A percentile compares a stretch with the other conserved stretches of the same genome.
Conservation (phyloP, 2,329 filamentous ascomycete genomes). For the Fusarium siculi region DNA sequence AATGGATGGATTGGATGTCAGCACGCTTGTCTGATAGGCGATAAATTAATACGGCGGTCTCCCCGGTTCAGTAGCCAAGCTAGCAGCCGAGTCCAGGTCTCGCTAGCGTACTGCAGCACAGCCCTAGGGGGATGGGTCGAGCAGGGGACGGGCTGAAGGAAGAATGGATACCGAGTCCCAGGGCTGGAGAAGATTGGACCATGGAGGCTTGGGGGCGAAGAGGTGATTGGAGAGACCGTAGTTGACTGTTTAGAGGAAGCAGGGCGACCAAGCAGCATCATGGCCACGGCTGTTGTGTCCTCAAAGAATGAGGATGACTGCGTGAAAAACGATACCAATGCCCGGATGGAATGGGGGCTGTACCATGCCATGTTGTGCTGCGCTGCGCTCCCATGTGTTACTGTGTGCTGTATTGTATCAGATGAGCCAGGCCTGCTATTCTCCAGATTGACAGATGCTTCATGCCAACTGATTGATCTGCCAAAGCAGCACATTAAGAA, state of each 20-base stretch:
- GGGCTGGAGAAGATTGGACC: constrained; percentile 23
- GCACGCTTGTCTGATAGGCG: constrained; percentile 40
- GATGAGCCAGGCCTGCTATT: background rate
- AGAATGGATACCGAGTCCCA: constrained; percentile 10
- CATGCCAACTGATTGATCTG: background rate
- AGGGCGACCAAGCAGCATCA: constrained; percentile 1
- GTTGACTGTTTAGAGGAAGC: background rate
- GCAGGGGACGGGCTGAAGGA: constrained; percentile 10
- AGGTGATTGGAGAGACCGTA: constrained; percentile 26
- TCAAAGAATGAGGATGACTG: constrained; percentile 18
- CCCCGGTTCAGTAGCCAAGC: constrained; percentile 19
- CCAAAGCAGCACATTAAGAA: background rate
- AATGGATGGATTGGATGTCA: constrained; percentile 37
- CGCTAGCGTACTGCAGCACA: constrained; percentile 36
- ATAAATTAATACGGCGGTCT: constrained; percentile 19
- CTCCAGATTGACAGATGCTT: background rate
- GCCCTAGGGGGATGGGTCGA: constrained; percentile 34
- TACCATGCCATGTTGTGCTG: background rate
- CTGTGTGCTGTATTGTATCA: background rate
- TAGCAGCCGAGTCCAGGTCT: constrained; percentile 31
- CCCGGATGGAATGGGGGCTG: constrained; percentile 19
- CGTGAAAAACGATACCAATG: background rate
- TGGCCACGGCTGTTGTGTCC: background rate
- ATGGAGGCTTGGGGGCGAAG: constrained; percentile 14
- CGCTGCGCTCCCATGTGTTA: background rate